A percentile compares a stretch with the other conserved stretches of the same genome.
Evolutionary conservation across 1,284 basidiomycete genomes (phyloP).

Genomic region (Irpex rosettiformis): DNA sequence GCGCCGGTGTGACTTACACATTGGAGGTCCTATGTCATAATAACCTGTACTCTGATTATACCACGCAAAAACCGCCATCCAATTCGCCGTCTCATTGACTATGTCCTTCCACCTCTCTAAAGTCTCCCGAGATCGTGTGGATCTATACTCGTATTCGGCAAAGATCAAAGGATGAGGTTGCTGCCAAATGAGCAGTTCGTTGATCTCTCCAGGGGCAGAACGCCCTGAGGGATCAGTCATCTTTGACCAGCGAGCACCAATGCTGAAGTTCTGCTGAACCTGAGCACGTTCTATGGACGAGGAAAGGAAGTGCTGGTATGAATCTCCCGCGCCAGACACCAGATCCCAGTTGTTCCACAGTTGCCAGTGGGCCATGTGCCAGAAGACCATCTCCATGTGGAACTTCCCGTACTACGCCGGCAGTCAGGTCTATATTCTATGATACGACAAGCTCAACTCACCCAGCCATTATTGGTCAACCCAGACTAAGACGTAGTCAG

Average conservation of each 20-base stretch:
- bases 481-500: slow-evolving; percentile 40
- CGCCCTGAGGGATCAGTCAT: slow-evolving; percentile 61
- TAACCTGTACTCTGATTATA: slow-evolving; percentile 42
- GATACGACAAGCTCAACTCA: slow-evolving; percentile 27
- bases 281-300: slow-evolving; percentile 44
- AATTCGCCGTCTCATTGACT: slow-evolving; percentile 51
- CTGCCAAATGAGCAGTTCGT: slow-evolving; percentile 61
- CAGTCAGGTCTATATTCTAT: slow-evolving; percentile 8
- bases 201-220: slow-evolving; percentile 56
- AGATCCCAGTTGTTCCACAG: slow-evolving; percentile 60
- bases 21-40: slow-evolving; percentile 56
- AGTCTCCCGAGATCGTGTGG: slow-evolving; percentile 35
- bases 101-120: slow-evolving; percentile 49
- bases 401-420: slow-evolving; percentile 46
- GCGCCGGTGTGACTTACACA: slow-evolving; percentile 36
- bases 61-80: slow-evolving; percentile 57
- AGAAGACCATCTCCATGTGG: slow-evolving; percentile 63
- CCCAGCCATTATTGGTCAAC: slow-evolving; percentile 58
- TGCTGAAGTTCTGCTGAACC: slow-evolving; percentile 46
- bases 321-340: slow-evolving; percentile 38
- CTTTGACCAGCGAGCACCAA: slow-evolving; percentile 59
- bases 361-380: slow-evolving; percentile 59
- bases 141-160: slow-evolving; percentile 54
- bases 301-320: slow-evolving; percentile 47
- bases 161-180: slow-evolving; percentile 58